These are phyloP conservation scores for Trichomonas tenax DNA, from an alignment of 208 protist species.

Conservation along the genomic window DNA sequence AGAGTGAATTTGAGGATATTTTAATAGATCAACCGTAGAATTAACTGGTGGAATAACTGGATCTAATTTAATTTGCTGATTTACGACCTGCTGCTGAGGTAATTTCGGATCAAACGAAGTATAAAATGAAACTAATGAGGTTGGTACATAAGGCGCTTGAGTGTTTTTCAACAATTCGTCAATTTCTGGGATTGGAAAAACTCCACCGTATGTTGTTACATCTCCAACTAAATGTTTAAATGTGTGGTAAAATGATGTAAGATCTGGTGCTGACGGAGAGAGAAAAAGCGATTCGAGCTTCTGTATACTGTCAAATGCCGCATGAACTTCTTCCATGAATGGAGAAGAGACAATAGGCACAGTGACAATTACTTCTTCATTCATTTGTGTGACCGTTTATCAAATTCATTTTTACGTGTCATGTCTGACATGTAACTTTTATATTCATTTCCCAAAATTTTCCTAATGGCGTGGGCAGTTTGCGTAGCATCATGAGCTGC, in stretches of 20 bases:
- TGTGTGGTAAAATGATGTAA: neutral
- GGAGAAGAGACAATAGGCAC: neutral
- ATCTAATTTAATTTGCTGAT: too few species aligned
- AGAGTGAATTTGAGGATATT: neutral
- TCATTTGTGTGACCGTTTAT: neutral
- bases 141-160: neutral
- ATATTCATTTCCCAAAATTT: too few species aligned
- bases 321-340: neutral
- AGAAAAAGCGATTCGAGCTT: neutral
- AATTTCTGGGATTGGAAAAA: neutral
- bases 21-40: neutral
- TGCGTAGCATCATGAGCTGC: too few species aligned
- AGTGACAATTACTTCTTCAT: neutral
- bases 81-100: too few species aligned
- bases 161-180: neutral
- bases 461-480: too few species aligned
- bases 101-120: too few species aligned
- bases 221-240: neutral
- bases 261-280: neutral
- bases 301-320: neutral
- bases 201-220: neutral
- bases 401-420: too few species aligned
- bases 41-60: neutral
- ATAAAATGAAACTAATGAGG: neutral
- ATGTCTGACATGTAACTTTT: too few species aligned